Evolutionary conservation across 2,329 filamentous ascomycete genomes (phyloP), one percentile per base, ranked within the genome.

Genomic region (Tolypocladium inflatum): DNA sequence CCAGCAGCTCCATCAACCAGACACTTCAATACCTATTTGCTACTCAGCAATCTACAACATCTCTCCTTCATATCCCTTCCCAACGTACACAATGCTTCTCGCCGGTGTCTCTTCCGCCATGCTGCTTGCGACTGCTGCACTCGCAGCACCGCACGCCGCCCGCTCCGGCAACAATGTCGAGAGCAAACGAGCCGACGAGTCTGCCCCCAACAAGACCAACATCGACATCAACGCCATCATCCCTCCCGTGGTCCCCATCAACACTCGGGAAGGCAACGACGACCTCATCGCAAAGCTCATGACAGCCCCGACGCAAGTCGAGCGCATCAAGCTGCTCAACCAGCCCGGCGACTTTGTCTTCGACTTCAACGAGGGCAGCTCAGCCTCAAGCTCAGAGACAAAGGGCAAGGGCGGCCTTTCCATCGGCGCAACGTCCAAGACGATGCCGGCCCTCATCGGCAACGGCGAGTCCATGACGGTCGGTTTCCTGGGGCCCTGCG

Each of bases 401-500:
- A 53, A 54, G 23, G 69, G 69, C 23, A 67, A 67, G 26, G 78
- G 76, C 13, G 77, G 78, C 26, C 56, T 63, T 37, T 64, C 68
- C 42, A 59, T 76, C 38, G 67, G 73, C 8, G 76, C 78, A 42
- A 76, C 76, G 55, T 68, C 78, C 56, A 73, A 74, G 61, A 77
- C 76, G 33, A 79, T 80, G 68, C 79, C 78, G 0, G 76, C 78
- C n/a, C 73, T 82, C 21, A 74, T 79, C 57, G 75, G 76, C 59
- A 78, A 75, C 35, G 75, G 74, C 33, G 71, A 73, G 21, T 71
- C 72, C 59, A 78, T 78, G 71, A 76, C 77, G 2, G 68, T 81
- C 21, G 79, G 76, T 51, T 79, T 78, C 68, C 68, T 81, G 55
- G 74, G 74, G 21, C 73, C 72, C 35, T 82, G 78, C 66, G 78